Conservation (phyloP, 2,329 filamentous ascomycete genomes). For the Xylaria polymorpha region DNA sequence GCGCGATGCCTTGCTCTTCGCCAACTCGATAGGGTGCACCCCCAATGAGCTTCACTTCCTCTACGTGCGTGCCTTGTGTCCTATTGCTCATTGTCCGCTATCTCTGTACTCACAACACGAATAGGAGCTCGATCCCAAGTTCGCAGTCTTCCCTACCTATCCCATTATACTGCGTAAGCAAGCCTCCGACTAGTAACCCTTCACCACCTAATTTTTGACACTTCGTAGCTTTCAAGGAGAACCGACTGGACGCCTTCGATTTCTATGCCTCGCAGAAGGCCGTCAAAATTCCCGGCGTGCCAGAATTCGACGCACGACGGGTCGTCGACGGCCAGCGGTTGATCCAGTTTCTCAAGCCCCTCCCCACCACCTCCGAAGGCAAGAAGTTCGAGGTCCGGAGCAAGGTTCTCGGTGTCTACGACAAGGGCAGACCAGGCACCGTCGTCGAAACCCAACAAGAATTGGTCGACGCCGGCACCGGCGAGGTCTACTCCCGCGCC, state of each 20-base stretch:
- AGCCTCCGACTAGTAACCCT: not conserved
- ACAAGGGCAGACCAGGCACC: constrained; percentile 86
- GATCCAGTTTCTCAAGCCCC: constrained; percentile 79
- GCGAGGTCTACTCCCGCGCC: constrained; percentile 77
- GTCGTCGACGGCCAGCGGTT: constrained; percentile 87
- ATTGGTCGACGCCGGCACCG: constrained; percentile 75
- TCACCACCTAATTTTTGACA: constrained; percentile 9
- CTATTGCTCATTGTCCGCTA: not conserved
- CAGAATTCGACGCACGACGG: constrained; percentile 77
- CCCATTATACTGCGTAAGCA: constrained; percentile 78
- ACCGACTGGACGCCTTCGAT: constrained; percentile 80
- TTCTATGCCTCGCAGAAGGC: constrained; percentile 80
- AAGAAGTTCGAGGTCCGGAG: constrained; percentile 79
- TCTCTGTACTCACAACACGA: constrained; percentile 19
- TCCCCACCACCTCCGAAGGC: constrained; percentile 78
- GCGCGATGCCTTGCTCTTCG: constrained; percentile 89
- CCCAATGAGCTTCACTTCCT: constrained; percentile 93
- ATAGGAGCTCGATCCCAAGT: constrained; percentile 87
- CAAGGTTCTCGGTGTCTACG: constrained; percentile 86
- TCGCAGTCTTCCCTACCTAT: constrained; percentile 90
- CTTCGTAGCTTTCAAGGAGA: constrained; percentile 77
- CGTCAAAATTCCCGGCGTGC: constrained; percentile 77
- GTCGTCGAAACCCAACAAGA: constrained; percentile 84
- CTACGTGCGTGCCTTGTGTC: constrained; percentile 66
- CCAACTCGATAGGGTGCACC: constrained; percentile 86